These are phyloP conservation scores for Cinnamomum chago DNA, from an alignment of 164 flowering plant genomes.

Conservation along the genomic window DNA sequence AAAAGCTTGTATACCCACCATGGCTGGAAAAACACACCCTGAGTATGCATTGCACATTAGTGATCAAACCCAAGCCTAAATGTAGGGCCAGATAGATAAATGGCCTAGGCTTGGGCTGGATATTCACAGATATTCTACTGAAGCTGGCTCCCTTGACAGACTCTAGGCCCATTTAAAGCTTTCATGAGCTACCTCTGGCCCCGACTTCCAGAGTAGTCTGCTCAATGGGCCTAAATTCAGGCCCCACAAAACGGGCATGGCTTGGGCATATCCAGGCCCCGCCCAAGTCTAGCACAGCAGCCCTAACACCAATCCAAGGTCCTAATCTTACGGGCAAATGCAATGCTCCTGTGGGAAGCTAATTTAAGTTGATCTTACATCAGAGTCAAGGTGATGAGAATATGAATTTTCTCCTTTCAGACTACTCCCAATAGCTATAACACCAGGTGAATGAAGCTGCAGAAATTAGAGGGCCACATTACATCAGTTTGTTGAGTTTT, in stretches of 20 bases:
- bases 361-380: slow-evolving; percentile 51
- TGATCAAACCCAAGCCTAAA: not conserved
- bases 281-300: not conserved
- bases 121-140: not conserved
- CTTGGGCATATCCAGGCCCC: not conserved
- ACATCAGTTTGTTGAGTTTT: not conserved
- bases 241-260: not conserved
- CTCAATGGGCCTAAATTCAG: not conserved
- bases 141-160: not conserved
- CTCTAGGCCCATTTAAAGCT: not conserved
- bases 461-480: not conserved
- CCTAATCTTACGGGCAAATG: not conserved
- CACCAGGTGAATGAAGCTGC: slow-evolving; percentile 99
- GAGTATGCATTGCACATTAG: not conserved
- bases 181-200: not conserved
- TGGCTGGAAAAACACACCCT: not conserved
- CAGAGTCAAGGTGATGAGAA: slow-evolving; percentile 96
- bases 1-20: not conserved
- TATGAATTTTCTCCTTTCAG: slow-evolving; percentile 97
- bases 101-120: not conserved
- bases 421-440: slow-evolving; percentile 98
- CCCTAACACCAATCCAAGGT: not conserved
- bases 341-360: not conserved
- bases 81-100: not conserved
- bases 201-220: not conserved